phyloP scores from a whole-genome alignment of 306 rosid genomes.

The Sicyos baderoa region DNA sequence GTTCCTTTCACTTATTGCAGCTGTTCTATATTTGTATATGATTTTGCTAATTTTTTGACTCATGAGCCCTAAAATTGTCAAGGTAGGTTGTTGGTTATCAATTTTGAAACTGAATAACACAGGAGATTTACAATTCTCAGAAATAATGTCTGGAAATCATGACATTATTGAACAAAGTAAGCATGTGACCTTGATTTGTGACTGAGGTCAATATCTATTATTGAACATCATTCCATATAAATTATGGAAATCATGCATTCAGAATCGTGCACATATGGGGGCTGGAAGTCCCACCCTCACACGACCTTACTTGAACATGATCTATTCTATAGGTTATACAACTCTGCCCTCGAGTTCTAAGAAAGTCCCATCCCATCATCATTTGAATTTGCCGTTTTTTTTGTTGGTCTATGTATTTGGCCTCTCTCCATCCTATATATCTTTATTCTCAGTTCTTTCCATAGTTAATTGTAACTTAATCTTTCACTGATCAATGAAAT shows the following conservation, averaged over 20 bases:
- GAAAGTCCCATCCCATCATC: too few relatives aligned
- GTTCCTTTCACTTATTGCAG: constrained; percentile 2
- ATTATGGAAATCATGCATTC: background rate
- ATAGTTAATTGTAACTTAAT: too few relatives aligned
- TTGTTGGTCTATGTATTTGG: too few relatives aligned
- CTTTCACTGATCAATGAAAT: too few relatives aligned
- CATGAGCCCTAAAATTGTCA: background rate
- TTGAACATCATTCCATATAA: background rate
- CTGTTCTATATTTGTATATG: background rate
- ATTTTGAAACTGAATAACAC: background rate
- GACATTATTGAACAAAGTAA: background rate
- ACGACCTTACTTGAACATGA: too few relatives aligned
- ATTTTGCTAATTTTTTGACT: constrained; percentile 2
- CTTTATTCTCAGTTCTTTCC: too few relatives aligned
- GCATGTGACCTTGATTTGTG: background rate
- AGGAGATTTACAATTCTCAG: background rate
- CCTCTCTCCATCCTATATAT: too few relatives aligned
- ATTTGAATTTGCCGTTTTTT: too few relatives aligned
- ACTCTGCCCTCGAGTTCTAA: too few relatives aligned
- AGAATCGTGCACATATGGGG: background rate
- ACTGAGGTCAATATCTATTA: background rate
- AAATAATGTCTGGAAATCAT: background rate
- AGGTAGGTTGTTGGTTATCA: background rate
- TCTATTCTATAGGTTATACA: too few relatives aligned
- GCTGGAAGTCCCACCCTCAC: too few relatives aligned